Evolutionary conservation across 495 filamentous ascomycete genomes (phyloP).

Genomic region (Aspergillus panamensis): DNA sequence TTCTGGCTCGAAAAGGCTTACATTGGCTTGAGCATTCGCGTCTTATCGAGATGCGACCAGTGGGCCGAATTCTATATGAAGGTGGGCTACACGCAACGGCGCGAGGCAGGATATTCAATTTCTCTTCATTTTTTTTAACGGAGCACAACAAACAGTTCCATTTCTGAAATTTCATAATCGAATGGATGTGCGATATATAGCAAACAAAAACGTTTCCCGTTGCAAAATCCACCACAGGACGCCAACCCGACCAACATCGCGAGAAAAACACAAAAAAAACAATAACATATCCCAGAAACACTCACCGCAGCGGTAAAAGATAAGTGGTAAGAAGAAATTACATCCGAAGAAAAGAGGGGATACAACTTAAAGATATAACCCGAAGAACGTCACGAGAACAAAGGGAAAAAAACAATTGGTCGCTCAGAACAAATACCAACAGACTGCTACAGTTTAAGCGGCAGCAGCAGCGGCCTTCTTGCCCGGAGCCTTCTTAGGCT

Average conservation of each 20-base stretch:
- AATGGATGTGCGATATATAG: constrained; percentile 16
- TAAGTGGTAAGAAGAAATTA: constrained; percentile 27
- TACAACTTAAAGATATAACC: constrained; percentile 30
- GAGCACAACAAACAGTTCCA: constrained; percentile 16
- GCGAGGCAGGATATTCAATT: background rate
- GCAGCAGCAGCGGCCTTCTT: constrained; percentile 43
- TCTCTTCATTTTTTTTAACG: background rate
- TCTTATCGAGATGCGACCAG: too few species aligned
- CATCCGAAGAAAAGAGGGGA: constrained; percentile 26
- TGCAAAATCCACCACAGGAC: constrained; percentile 42
- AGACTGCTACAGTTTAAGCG: constrained; percentile 7
- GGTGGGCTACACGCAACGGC: background rate
- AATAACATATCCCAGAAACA: constrained; percentile 32
- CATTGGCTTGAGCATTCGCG: too few species aligned
- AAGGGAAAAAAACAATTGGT: constrained; percentile 24
- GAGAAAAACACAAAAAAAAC: constrained; percentile 24
- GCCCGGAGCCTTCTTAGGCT: constrained; percentile 54
- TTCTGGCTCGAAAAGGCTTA: too few species aligned
- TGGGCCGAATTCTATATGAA: too few species aligned
- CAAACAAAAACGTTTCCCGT: constrained; percentile 33
- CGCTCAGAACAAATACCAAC: constrained; percentile 21
- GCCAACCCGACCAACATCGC: constrained; percentile 37
- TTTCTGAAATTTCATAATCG: constrained; percentile 16
- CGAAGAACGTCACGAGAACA: constrained; percentile 29
- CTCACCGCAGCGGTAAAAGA: constrained; percentile 18